phyloP scores from a whole-genome alignment of 1,284 basidiomycete species.

The Sanguinoderma infundibulare region DNA sequence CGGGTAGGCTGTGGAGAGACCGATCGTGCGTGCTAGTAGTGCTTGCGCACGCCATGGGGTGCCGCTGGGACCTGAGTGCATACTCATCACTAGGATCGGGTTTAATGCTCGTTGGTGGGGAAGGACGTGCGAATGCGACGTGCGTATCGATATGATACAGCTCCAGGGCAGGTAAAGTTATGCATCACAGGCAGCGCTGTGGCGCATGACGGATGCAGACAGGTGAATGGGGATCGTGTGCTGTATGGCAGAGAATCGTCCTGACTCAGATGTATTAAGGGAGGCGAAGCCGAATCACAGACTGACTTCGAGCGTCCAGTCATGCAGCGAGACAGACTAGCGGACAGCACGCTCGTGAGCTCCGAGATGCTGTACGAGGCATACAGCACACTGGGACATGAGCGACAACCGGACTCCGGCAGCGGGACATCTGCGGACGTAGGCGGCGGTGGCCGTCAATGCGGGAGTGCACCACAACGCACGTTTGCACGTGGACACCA shows the following conservation, averaged over 20 bases:
- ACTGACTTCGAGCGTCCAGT: neutral
- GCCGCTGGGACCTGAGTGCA: neutral
- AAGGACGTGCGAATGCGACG: neutral
- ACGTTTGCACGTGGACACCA: neutral
- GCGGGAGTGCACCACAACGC: neutral
- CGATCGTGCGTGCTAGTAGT: neutral
- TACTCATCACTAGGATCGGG: neutral
- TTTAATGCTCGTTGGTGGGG: neutral
- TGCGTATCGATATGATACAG: neutral
- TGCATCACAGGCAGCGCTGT: neutral
- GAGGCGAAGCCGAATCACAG: neutral
- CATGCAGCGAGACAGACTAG: slow-evolving; percentile 23
- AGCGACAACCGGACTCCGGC: neutral
- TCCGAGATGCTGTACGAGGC: slow-evolving; percentile 22
- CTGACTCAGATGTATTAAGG: no score
- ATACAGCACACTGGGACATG: slow-evolving; percentile 11
- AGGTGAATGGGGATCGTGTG: slow-evolving; percentile 2
- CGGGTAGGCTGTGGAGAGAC: neutral
- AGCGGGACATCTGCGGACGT: neutral
- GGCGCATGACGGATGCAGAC: slow-evolving; percentile 3
- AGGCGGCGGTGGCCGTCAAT: neutral
- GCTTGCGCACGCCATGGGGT: no score
- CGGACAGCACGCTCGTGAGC: slow-evolving; percentile 19
- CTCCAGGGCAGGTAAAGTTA: neutral
- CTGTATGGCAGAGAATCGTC: neutral